A percentile compares a stretch with the other conserved stretches of the same genome.
Conservation (phyloP, 1,284 basidiomycete genomes). For the Coriolopsis trogii region DNA sequence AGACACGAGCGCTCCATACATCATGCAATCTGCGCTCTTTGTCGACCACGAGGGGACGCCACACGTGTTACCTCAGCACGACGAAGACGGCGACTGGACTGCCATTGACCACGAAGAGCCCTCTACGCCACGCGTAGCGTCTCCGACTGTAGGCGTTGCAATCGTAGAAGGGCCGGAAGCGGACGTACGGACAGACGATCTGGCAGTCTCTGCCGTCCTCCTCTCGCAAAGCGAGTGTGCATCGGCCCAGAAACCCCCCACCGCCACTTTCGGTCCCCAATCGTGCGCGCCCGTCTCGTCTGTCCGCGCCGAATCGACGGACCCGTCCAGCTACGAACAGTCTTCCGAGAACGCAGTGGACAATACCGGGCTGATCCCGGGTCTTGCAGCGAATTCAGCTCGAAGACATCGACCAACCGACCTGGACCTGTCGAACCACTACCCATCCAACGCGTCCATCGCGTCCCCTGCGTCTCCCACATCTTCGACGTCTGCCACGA, state of each 20-base stretch:
- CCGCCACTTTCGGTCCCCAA: background rate
- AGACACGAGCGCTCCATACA: no score
- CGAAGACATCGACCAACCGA: background rate
- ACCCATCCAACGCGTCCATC: background rate
- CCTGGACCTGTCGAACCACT: background rate
- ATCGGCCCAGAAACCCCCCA: background rate
- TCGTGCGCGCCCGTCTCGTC: background rate
- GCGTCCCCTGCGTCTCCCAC: background rate
- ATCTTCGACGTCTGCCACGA: background rate
- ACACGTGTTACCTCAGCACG: background rate
- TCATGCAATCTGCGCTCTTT: conserved; percentile 9
- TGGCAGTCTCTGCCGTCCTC: background rate
- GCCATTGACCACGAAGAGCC: background rate
- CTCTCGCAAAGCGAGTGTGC: conserved; percentile 6
- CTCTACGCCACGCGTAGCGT: background rate
- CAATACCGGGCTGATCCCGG: no score
- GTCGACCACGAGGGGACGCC: background rate
- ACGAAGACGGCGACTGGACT: conserved; percentile 1
- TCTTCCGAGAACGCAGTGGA: no score
- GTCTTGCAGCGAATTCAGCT: background rate
- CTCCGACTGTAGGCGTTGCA: background rate
- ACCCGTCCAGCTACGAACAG: no score
- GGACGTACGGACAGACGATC: background rate
- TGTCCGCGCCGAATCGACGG: no score
- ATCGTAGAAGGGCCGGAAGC: no score